Base-by-base conservation (phyloP, 108 stramenopile genomes). In the Pseudonitzschia pungens region DNA sequence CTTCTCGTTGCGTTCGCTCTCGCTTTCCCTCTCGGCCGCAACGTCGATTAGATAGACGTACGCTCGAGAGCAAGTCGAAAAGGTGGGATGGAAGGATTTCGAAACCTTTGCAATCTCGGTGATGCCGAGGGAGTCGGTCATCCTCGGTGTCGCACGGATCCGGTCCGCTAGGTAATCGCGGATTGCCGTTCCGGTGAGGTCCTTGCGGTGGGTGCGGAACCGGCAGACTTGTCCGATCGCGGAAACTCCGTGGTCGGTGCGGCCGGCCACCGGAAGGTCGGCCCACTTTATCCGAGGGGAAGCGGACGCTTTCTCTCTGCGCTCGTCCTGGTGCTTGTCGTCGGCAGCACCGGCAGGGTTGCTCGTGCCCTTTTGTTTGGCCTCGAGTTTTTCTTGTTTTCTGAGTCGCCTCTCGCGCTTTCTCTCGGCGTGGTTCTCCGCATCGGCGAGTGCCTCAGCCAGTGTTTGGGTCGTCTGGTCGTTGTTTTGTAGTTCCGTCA, bases 241-340 rank as follows among this genome's bases (percentile, higher is more conserved):
- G 76, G 70, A 71, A 20, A 92, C 91, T 20, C 91, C 91, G 12
- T 82, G 77, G 78, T 92, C 91, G n/a, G 91, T 92, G 15, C 91
- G 77, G 20, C 91, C 91, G 45, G 83, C 82, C 26, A 90, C 89
- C 45, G 84, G 84, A 16, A 92, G 72, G 68, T 87, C 72, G 26
- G 86, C 77, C 26, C 79, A 73, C 52, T 73, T 81, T 10, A 62
- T 21, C n/a, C 29, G 29, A 33, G 21, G 21, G 3, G 32, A 44
- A 4, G n/a, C n/a, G n/a, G 44, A 76, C 42, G 42, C 14, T 31
- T 68, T 68, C 28, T 11, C 45, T n/a, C 1, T 57, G 18, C 36
- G 32, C 7, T 59, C 12, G 16, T 60, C 32, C 10, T n/a, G 45
- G 18, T 24, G 32, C 7, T 58, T 22, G n/a, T 58, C 6, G 57